Evolutionary conservation across 768 basidiomycete genomes (phyloP).

Genomic region (Pleurotus ostreatus): DNA sequence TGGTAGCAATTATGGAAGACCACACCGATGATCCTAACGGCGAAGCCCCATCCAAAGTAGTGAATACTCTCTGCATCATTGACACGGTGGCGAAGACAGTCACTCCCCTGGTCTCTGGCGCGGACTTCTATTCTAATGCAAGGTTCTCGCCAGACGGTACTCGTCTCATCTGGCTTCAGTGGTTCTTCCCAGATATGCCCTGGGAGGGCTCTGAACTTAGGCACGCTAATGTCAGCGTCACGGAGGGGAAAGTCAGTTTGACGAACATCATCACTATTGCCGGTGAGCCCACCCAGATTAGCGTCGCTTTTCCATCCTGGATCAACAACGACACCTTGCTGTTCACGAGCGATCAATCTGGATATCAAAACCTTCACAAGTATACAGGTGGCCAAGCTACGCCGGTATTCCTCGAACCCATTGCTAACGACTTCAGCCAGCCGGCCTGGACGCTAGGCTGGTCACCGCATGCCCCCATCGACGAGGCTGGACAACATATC

Average conservation of each 20-base stretch:
- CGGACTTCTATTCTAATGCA: slow-evolving; percentile 60
- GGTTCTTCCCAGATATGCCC: slow-evolving; percentile 56
- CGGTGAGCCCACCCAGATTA: slow-evolving; percentile 42
- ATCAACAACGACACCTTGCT: slow-evolving; percentile 48
- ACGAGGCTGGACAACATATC: slow-evolving; percentile 25
- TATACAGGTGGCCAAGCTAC: slow-evolving; percentile 30
- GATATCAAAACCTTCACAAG: slow-evolving; percentile 65
- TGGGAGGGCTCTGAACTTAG: slow-evolving; percentile 63
- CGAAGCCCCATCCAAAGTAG: slow-evolving; percentile 32
- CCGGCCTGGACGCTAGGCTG: slow-evolving; percentile 53
- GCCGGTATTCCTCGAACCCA: slow-evolving; percentile 36
- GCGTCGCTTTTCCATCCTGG: slow-evolving; percentile 62
- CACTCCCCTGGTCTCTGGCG: slow-evolving; percentile 39
- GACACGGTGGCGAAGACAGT: too few species aligned
- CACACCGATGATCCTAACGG: slow-evolving; percentile 39
- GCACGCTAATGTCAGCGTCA: slow-evolving; percentile 43
- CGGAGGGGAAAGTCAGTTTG: slow-evolving; percentile 26
- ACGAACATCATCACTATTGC: slow-evolving; percentile 41
- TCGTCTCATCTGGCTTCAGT: slow-evolving; percentile 60
- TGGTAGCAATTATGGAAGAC: slow-evolving; percentile 55
- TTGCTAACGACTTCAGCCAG: slow-evolving; percentile 51
- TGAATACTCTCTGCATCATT: slow-evolving; percentile 46
- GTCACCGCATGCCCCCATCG: slow-evolving; percentile 43
- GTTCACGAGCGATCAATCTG: slow-evolving; percentile 63
- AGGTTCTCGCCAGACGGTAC: slow-evolving; percentile 57